Conservation (phyloP, 495 filamentous ascomycete species). For the Cercophora scortea region DNA sequence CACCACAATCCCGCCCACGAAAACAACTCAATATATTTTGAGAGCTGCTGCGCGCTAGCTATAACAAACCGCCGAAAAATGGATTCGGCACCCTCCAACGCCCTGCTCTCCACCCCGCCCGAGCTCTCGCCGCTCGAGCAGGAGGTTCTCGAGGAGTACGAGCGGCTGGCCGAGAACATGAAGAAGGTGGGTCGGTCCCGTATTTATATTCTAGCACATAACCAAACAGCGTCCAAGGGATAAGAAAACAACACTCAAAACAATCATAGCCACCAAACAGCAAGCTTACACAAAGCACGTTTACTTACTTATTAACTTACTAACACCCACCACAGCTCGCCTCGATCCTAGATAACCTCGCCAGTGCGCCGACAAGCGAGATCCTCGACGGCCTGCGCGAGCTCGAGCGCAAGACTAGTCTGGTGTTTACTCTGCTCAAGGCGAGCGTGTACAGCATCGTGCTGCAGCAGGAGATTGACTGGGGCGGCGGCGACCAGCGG, state of each 20-base stretch:
- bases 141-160: constrained; percentile 90
- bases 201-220: constrained; percentile 11
- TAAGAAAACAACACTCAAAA: not conserved
- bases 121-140: constrained; percentile 76
- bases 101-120: constrained; percentile 27
- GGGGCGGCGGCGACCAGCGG: constrained; percentile 26
- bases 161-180: constrained; percentile 79
- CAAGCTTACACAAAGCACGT: too few relatives aligned
- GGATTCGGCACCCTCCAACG: constrained; percentile 1
- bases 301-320: too few relatives aligned
- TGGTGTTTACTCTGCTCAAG: constrained; percentile 92
- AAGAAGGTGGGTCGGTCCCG: constrained; percentile 56
- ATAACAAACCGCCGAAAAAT: not conserved
- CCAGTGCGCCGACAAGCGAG: constrained; percentile 56
- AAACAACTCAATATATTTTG: too few relatives aligned
- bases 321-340: constrained; percentile 44
- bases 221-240: not conserved
- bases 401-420: constrained; percentile 85
- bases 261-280: too few relatives aligned
- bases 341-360: constrained; percentile 49
- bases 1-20: too few relatives aligned
- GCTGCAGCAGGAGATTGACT: constrained; percentile 86
- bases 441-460: constrained; percentile 98
- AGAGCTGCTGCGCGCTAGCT: too few relatives aligned
- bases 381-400: constrained; percentile 78